Conservation (phyloP, 148 eudicot genomes). For the Polygonum maritimum region DNA sequence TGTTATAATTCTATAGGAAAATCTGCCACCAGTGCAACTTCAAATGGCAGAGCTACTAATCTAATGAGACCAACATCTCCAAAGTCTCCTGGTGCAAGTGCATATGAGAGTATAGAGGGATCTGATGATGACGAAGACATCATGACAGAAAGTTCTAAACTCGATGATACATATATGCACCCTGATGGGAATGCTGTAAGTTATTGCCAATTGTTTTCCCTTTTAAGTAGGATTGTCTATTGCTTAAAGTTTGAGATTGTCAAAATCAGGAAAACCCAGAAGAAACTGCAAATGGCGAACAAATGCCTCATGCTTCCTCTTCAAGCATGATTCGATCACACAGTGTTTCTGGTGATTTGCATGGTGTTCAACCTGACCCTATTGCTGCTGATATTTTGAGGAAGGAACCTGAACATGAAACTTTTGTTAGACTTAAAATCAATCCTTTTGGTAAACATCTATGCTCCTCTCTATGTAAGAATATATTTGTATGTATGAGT, state of each 20-base stretch:
- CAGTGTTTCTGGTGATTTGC: slow-evolving; percentile 91
- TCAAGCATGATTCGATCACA: slow-evolving; percentile 87
- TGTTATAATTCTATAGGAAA: slow-evolving; percentile 31
- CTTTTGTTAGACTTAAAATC: slow-evolving; percentile 86
- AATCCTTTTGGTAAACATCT: slow-evolving; percentile 55
- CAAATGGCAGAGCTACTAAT: slow-evolving; percentile 45
- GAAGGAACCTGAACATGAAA: slow-evolving; percentile 98
- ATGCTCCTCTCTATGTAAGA: slow-evolving; percentile 1
- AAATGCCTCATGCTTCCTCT: slow-evolving; percentile 42
- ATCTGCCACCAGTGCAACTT: slow-evolving; percentile 36
- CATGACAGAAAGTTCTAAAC: slow-evolving; percentile 34
- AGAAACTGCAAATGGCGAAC: slow-evolving; percentile 54
- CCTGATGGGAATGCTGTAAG: slow-evolving; percentile 73
- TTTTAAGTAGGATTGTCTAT: not conserved
- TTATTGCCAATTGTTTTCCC: not conserved
- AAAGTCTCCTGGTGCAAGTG: slow-evolving; percentile 87
- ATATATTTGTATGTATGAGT: not conserved
- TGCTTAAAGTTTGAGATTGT: not conserved
- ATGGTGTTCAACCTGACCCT: slow-evolving; percentile 94
- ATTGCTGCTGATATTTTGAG: slow-evolving; percentile 96
- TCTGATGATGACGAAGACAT: slow-evolving; percentile 81
- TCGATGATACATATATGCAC: not conserved
- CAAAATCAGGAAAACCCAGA: slow-evolving; percentile 43
- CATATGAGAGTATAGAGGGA: slow-evolving; percentile 88
- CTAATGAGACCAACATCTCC: slow-evolving; percentile 81